These are phyloP conservation scores for Plasmodium gonderi DNA, from an alignment of 169 alveolate genomes.

Conservation along the genomic window DNA sequence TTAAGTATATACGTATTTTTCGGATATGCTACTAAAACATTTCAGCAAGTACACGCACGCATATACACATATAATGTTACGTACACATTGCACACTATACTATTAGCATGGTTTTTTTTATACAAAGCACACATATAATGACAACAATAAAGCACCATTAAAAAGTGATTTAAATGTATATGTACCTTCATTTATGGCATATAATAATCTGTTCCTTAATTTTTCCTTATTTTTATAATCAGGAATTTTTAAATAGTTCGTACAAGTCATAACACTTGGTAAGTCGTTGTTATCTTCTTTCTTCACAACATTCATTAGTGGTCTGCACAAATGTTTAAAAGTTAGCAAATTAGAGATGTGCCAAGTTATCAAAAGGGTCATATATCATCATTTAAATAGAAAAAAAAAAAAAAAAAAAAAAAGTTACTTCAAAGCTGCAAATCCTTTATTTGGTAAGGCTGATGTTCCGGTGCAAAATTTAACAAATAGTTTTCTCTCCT, in stretches of 20 bases:
- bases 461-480: constrained; percentile 95
- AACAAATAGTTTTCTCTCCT: constrained; percentile 86
- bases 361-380: neutral
- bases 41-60: neutral
- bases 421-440: constrained; percentile 88
- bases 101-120: too few species aligned
- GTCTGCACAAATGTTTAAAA: constrained; percentile 72
- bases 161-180: constrained; percentile 76
- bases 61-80: constrained; percentile 1
- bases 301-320: constrained; percentile 89
- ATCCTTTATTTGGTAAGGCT: constrained; percentile 94
- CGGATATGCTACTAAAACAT: neutral
- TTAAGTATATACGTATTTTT: neutral
- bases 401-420: neutral
- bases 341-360: neutral
- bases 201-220: constrained; percentile 84
- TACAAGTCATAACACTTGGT: constrained; percentile 96
- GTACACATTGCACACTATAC: too few species aligned
- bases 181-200: constrained; percentile 94
- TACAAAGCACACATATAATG: neutral
- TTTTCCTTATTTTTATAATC: constrained; percentile 90
- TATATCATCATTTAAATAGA: neutral
- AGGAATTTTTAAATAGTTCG: constrained; percentile 95
- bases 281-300: constrained; percentile 85
- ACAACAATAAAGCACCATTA: constrained; percentile 29